Evolutionary conservation across 139 green algal species (phyloP).

Genomic region (Astrephomene gubernaculifera): DNA sequence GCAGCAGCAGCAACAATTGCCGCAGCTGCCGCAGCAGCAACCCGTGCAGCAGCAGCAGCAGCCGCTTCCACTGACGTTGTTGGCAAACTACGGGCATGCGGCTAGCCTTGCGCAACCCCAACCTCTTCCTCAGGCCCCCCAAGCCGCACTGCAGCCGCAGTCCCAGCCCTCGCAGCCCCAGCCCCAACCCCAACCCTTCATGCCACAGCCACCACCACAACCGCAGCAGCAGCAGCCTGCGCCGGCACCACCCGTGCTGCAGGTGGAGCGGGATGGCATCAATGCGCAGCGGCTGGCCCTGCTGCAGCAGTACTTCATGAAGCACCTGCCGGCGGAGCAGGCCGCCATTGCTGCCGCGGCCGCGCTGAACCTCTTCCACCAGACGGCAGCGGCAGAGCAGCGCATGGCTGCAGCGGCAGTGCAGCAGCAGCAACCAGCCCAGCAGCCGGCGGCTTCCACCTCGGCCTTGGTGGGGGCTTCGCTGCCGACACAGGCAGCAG

Average conservation of each 20-base stretch:
- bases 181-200: no score
- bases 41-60: not conserved
- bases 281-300: constrained; percentile 20
- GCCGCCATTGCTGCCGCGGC: constrained; percentile 13
- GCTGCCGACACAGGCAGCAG: not conserved
- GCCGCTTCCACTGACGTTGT: not conserved
- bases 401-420: not conserved
- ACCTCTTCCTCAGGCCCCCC: no score
- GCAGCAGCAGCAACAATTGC: not conserved
- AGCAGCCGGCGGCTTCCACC: not conserved
- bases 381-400: constrained; percentile 7
- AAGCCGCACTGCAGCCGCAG: no score
- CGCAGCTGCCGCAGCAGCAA: not conserved
- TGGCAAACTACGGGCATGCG: not conserved
- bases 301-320: constrained; percentile 35
- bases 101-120: no score
- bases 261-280: not conserved
- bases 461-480: not conserved
- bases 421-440: not conserved
- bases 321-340: constrained; percentile 12
- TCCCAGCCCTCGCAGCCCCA: not conserved
- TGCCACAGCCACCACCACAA: no score
- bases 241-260: no score
- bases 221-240: no score
- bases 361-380: constrained; percentile 19